Evolutionary conservation across 2,329 filamentous ascomycete species (phyloP).

Genomic region (Parastagonospora nodorum): DNA sequence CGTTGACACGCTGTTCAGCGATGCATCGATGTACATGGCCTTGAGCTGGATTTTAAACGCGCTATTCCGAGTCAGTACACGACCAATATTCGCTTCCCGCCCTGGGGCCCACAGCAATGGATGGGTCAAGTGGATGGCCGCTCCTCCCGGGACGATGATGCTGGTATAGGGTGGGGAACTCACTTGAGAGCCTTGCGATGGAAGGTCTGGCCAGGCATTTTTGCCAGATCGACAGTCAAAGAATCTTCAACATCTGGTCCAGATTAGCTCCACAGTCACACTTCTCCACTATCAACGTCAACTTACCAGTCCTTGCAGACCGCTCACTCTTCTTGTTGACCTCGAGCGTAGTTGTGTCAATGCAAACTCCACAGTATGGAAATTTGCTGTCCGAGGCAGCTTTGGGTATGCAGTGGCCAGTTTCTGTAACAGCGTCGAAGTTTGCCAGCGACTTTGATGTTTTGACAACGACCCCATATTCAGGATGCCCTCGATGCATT

Average conservation of each 20-base stretch:
- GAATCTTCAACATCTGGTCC: slow-evolving; percentile 65
- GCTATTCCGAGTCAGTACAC: slow-evolving; percentile 37
- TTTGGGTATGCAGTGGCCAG: slow-evolving; percentile 41
- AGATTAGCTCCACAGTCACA: slow-evolving; percentile 11
- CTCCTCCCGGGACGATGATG: neutral
- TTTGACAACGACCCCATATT: slow-evolving; percentile 82
- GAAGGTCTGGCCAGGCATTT: slow-evolving; percentile 75
- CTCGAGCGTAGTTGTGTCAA: slow-evolving; percentile 76
- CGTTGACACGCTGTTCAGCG: slow-evolving; percentile 71
- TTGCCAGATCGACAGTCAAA: slow-evolving; percentile 78
- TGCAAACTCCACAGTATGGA: slow-evolving; percentile 84
- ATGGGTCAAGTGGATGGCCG: slow-evolving; percentile 7
- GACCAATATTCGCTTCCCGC: slow-evolving; percentile 4
- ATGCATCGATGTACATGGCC: slow-evolving; percentile 79
- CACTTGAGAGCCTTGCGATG: slow-evolving; percentile 75
- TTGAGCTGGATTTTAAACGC: slow-evolving; percentile 85
- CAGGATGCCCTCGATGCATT: slow-evolving; percentile 79
- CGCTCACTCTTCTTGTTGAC: slow-evolving; percentile 71
- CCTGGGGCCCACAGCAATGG: slow-evolving; percentile 1
- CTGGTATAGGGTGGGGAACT: slow-evolving; percentile 44
- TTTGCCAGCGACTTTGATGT: slow-evolving; percentile 81
- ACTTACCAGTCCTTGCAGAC: slow-evolving; percentile 55
- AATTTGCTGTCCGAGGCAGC: slow-evolving; percentile 62
- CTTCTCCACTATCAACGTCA: neutral
- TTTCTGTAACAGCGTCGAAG: slow-evolving; percentile 70